Base-by-base conservation (phyloP, 176 grass and related monocot species). In the Aegilops tauschii region DNA sequence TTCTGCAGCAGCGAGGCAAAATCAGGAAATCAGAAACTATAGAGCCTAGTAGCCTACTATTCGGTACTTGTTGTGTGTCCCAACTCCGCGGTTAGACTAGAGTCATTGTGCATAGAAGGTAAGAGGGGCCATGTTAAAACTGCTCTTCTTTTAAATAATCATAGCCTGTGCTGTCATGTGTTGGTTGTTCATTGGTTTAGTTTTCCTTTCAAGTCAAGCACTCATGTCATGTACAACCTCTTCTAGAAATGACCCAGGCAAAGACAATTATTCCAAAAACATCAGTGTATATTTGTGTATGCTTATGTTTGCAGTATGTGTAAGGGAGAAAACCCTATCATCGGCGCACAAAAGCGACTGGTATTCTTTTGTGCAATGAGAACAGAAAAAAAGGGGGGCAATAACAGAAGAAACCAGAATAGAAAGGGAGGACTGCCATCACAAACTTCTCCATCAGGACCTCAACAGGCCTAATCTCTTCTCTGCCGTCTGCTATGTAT, bases 381-480 rank as follows among this genome's bases (percentile, higher is more conserved):
- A 27, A 28, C 30, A 31, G 5, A 47, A 34, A 44, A 12, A 8
- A 56, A 0, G 4, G 36, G 14, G 6, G 9, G 4, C 54, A 56
- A 37, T 3, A 58, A 42, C 2, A 42, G 20, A 83, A 72, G 56
- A 73, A 90, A 76, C 13, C 28, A 49, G 9, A 68, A 80, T 59
- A 73, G 21, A 32, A 83, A 67, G 73, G 31, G 62, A 59, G 63
- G 32, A 79, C 23, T 50, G 34, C 14, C 75, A 71, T 61, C 90
- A 65, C 70, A 91, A 69, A 82, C 82, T 81, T 85, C 4, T 42
- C 77, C 42, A 78, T 85, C 77, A 72, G 31, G 61, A 21, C 28
- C n/a, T 21, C 29, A 45, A 7, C 25, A 20, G 28, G 66, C 27
- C 81, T 62, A 13, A 87, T 87, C 59, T 87, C 49, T 74, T 91